Conservation (phyloP, 306 rosid species). For the Oxytropis ochrocephala region DNA sequence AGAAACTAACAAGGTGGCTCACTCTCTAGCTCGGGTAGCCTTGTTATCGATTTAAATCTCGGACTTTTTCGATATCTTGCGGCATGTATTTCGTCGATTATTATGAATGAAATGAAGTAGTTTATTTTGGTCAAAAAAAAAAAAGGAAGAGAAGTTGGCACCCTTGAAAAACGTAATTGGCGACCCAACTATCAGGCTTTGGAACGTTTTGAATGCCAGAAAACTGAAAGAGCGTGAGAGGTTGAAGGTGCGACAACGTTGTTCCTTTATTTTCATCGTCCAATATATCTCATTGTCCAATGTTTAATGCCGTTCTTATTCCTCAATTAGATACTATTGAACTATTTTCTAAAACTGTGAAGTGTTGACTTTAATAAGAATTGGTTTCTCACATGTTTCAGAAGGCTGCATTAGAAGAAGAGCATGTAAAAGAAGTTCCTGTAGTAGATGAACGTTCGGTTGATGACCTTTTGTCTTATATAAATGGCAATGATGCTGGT, state of each 20-base stretch:
- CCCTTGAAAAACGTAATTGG: conserved; percentile 76
- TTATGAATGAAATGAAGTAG: too few relatives aligned
- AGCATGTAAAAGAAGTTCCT: conserved; percentile 72
- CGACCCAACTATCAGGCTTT: conserved; percentile 92
- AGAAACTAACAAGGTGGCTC: too few relatives aligned
- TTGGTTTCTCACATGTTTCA: conserved; percentile 33
- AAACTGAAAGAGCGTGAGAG: conserved; percentile 81
- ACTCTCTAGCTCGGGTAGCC: too few relatives aligned
- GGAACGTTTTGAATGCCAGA: conserved; percentile 82
- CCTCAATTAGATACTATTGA: neutral
- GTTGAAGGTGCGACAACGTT: conserved; percentile 57
- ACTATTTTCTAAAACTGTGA: neutral
- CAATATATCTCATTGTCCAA: neutral
- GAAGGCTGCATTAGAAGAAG: conserved; percentile 74
- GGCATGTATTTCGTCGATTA: too few relatives aligned
- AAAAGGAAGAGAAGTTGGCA: conserved; percentile 98
- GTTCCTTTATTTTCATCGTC: conserved; percentile 20
- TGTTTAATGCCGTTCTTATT: conserved; percentile 10
- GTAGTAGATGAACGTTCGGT: conserved; percentile 92
- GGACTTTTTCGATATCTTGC: too few relatives aligned
- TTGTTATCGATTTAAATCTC: too few relatives aligned
- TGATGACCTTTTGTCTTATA: conserved; percentile 89
- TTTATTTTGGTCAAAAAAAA: too few relatives aligned
- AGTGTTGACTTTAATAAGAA: conserved; percentile 9
- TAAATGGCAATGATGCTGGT: conserved; percentile 81